phyloP scores from a whole-genome alignment of 129 eudicot species.

The Flaveria sonorensis region DNA sequence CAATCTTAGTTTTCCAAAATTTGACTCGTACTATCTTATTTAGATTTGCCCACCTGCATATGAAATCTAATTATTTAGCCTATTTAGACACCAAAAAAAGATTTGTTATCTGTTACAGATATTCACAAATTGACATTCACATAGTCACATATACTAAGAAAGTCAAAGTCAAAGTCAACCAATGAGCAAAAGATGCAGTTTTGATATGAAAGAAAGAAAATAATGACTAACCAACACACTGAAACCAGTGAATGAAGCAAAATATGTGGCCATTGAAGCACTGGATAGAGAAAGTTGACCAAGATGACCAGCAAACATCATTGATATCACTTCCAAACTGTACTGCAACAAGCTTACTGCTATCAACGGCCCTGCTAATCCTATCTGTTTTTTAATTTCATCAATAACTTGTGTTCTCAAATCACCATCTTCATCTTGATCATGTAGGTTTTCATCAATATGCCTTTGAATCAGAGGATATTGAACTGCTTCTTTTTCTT shows the following conservation, averaged over 20 bases:
- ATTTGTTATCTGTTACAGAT: no score
- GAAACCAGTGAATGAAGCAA: constrained; percentile 77
- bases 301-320: constrained; percentile 77
- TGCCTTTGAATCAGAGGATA: constrained; percentile 37
- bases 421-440: constrained; percentile 17
- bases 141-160: background rate
- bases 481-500: constrained; percentile 32
- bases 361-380: constrained; percentile 62
- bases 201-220: background rate
- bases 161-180: constrained; percentile 9
- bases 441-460: constrained; percentile 23
- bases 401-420: constrained; percentile 36
- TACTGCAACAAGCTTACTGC: constrained; percentile 67
- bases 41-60: no score
- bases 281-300: constrained; percentile 65
- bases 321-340: constrained; percentile 57
- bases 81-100: no score
- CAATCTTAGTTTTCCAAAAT: no score
- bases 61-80: no score
- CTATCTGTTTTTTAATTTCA: constrained; percentile 61
- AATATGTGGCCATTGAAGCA: constrained; percentile 82
- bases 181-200: background rate
- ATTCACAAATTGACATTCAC: no score
- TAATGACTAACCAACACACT: constrained; percentile 52
- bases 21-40: no score